Conservation (phyloP, 169 alveolate genomes). For the Perkinsus olseni region DNA sequence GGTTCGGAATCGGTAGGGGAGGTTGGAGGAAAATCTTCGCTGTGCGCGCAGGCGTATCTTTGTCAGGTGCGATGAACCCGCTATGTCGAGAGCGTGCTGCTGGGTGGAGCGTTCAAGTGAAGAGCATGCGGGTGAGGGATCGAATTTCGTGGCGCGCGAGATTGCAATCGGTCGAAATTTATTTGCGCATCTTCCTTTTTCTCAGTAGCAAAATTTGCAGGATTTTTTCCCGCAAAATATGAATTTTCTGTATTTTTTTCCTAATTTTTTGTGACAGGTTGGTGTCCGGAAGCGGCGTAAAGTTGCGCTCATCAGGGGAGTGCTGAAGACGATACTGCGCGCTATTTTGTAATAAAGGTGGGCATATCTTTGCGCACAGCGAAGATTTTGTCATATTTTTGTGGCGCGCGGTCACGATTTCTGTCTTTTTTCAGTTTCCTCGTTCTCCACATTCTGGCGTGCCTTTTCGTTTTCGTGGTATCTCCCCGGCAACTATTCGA, state of each 20-base stretch:
- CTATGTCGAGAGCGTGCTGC: neutral
- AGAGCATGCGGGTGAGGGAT: neutral
- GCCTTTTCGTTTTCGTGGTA: neutral
- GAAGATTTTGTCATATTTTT: neutral
- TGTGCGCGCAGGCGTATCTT: neutral
- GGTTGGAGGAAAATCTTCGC: neutral
- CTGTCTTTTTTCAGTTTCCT: neutral
- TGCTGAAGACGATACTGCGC: neutral
- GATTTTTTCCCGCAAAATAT: neutral
- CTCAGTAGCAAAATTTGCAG: neutral
- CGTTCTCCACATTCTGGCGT: neutral
- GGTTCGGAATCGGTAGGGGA: neutral
- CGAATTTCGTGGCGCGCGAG: neutral
- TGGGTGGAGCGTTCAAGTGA: neutral
- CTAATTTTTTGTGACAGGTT: neutral
- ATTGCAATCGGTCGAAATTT: neutral
- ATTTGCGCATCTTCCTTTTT: no score
- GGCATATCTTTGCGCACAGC: no score
- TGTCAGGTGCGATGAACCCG: neutral
- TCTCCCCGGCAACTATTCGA: neutral
- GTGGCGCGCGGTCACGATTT: neutral
- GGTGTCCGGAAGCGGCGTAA: neutral
- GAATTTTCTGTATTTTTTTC: neutral
- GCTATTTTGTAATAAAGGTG: neutral
- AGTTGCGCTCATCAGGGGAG: neutral